These are phyloP conservation scores for Penicillium concentricum DNA, from an alignment of 2,329 filamentous ascomycete genomes.

Conservation along the genomic window DNA sequence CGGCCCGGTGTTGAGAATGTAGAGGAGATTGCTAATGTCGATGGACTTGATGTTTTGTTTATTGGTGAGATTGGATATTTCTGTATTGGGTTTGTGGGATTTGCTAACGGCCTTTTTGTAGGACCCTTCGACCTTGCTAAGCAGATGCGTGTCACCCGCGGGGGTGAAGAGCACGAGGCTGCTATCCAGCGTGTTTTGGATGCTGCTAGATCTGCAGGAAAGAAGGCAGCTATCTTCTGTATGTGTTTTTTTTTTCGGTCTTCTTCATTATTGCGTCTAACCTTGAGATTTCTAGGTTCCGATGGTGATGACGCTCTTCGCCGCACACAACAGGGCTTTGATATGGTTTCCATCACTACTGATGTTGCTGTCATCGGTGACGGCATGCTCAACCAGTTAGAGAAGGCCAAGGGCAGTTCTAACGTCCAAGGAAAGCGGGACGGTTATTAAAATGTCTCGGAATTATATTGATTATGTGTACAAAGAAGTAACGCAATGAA, in stretches of 20 bases:
- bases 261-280: not conserved
- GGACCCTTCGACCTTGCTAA: constrained; percentile 40
- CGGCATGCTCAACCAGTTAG: constrained; percentile 35
- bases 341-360: constrained; percentile 43
- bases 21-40: constrained; percentile 44
- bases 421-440: constrained; percentile 8
- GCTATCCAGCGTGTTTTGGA: constrained; percentile 38
- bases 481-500: not conserved
- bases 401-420: constrained; percentile 28
- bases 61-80: constrained; percentile 28
- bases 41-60: constrained; percentile 43
- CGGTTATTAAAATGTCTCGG: constrained; percentile 11
- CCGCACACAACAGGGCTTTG: constrained; percentile 39
- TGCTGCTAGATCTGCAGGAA: constrained; percentile 37
- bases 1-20: constrained; percentile 42
- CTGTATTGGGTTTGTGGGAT: not conserved
- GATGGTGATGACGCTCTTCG: constrained; percentile 35
- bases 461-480: not conserved
- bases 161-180: constrained; percentile 41
- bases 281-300: constrained; percentile 23
- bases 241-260: constrained; percentile 6
- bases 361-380: constrained; percentile 36
- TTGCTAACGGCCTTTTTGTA: constrained; percentile 1
- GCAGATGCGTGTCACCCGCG: constrained; percentile 37
- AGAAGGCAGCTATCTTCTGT: constrained; percentile 46